Base-by-base conservation (phyloP, 2,329 filamentous ascomycete species). In the Monilinia aucupariae region DNA sequence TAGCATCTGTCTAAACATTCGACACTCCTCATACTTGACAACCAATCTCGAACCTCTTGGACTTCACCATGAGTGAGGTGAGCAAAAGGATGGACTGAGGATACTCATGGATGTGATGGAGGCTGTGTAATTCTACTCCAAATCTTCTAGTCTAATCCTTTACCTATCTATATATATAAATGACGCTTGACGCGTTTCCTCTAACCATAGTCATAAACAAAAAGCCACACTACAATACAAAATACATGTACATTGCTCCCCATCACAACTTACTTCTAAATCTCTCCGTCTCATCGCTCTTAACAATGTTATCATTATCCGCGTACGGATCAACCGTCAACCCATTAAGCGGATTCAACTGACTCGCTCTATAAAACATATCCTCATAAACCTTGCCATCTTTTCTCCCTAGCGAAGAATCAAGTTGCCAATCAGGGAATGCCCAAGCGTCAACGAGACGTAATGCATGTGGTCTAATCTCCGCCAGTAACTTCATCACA, bases 351-450 rank as follows among this genome's bases (percentile, higher is more conserved):
- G 89, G 89, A 71, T 92, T 92, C 69, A 88, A 75, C 77, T 89
- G 82, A 65, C 83, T 86, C 0, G 89, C 89, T 17, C 89, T 78
- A 70, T 85, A 78, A 76, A 91, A 92, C 78, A 92, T 80, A 69
- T 91, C 89, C 73, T 90, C 86, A 69, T 92, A 92, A 1, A 91
- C 89, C 70, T 88, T 86, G 25, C 89, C 89, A 65, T 92, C 89
- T 50, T 82, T 83, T 1, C 88, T 79, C 1, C 89, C 89, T 47
- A 92, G 74, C 64, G 83, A 85, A 69, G 83, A 87, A 72, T 92
- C 88, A 2, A 92, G 80, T 69, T 90, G 86, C 87, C 87, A 92
- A 72, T 92, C 89, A 1, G 88, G 85, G 75, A 92, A 90, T 65
- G 84, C 83, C 89, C 89, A 92, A 0, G 86, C 79, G 70, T 92